These are phyloP conservation scores for Vitis vinifera DNA, from an alignment of 164 flowering plant species.

Conservation along the genomic window ASM3070453v1 NC_081823.1:225001-225500, in stretches of 20 bases:
- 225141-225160: conserved; percentile 11
- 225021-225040: conserved; percentile 5
- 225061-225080: conserved; percentile 8
- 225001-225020: conserved; percentile 9
- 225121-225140: conserved; percentile 7
- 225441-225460: too few relatives aligned
- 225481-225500: too few relatives aligned
- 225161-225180: conserved; percentile 11
- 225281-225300: background rate
- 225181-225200: conserved; percentile 12
- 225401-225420: too few relatives aligned
- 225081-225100: conserved; percentile 10
- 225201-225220: conserved; percentile 13
- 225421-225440: too few relatives aligned
- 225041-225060: conserved; percentile 12
- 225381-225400: too few relatives aligned
- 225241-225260: conserved; percentile 5
- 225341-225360: too few relatives aligned
- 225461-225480: too few relatives aligned
- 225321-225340: too few relatives aligned
- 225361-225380: too few relatives aligned
- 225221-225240: conserved; percentile 1
- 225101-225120: conserved; percentile 15
- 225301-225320: too few relatives aligned
- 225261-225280: conserved; percentile 6